Percentiles rank a stretch among this genome's conserved stretches.
Evolutionary conservation across 257 asterid genomes (phyloP).

Genomic region (Ballota nigra): DNA sequence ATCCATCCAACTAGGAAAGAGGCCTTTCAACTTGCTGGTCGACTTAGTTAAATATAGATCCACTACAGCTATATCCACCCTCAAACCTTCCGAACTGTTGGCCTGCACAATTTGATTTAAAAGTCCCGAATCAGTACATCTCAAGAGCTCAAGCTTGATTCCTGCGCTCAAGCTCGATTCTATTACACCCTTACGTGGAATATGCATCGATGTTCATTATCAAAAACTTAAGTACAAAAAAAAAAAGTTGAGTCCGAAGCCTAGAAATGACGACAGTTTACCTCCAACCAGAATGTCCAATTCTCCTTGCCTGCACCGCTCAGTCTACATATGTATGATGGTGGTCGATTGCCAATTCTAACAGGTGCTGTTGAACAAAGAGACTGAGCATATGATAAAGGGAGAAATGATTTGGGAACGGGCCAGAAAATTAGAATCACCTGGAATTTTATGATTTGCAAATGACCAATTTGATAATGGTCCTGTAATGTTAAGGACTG

Average conservation of each 20-base stretch:
- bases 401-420: not conserved
- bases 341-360: slow-evolving; percentile 58
- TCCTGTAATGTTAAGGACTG: slow-evolving; percentile 90
- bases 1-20: slow-evolving; percentile 89
- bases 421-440: slow-evolving; percentile 37
- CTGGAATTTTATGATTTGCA: slow-evolving; percentile 70
- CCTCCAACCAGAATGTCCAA: slow-evolving; percentile 99
- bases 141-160: not conserved
- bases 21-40: slow-evolving; percentile 65
- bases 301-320: slow-evolving; percentile 75
- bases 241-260: not conserved
- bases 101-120: slow-evolving; percentile 48
- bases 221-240: not conserved
- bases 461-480: slow-evolving; percentile 95
- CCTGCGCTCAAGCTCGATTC: not conserved
- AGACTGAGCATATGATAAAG: slow-evolving; percentile 28
- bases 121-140: not conserved
- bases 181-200: not conserved
- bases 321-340: slow-evolving; percentile 74
- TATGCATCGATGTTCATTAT: not conserved
- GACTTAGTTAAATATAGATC: slow-evolving; percentile 62
- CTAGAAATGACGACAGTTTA: slow-evolving; percentile 27
- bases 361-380: slow-evolving; percentile 56
- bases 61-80: slow-evolving; percentile 74
- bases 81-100: slow-evolving; percentile 52